Evolutionary conservation across 164 flowering plant species (phyloP), one percentile per base, ranked within the genome.

Genomic region (Umbellularia californica): DNA sequence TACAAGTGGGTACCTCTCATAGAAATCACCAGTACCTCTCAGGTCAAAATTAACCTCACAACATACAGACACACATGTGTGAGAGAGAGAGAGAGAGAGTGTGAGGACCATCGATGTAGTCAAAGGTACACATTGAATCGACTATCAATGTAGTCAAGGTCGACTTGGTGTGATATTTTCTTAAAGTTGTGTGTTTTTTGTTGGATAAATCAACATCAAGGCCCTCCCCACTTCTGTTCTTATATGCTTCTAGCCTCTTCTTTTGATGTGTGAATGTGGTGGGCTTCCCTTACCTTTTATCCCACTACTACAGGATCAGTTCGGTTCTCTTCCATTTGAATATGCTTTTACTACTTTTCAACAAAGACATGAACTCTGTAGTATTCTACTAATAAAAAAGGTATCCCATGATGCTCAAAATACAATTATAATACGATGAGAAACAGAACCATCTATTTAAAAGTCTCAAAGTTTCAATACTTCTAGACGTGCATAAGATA

Each of bases 221-320:
- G 15, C 5, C n/a, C 22, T 64, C 65, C 55, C 73, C 50, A 35
- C 66, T 10, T 55, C 81, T 77, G 70, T 70, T 72, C 84, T 25
- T 58, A 81, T 79, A 85, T 78, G 83, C 81, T 81, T 85, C 82
- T 63, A 78, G 74, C 81, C 81, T 81, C 84, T 81, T 82, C 84
- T 85, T 83, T 83, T 83, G 51, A 83, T 82, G 83, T 77, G 73
- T 41, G 81, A 50, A 70, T 27, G 70, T 20, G 75, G 68, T 77
- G 73, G 79, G 58, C 65, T 75, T 73, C 77, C 10, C 75, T 81
- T 79, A 73, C 55, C 66, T 30, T 30, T 50, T 41, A 68, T 80
- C 75, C 83, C 72, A 63, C 74, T 69, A 5, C 30, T 52, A 70
- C 72, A 70, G 20, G 1, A 22, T 12, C 25, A 22, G 24, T 20